Conservation (phyloP, 2,329 filamentous ascomycete species). For the Ascomycota sp. region DNA sequence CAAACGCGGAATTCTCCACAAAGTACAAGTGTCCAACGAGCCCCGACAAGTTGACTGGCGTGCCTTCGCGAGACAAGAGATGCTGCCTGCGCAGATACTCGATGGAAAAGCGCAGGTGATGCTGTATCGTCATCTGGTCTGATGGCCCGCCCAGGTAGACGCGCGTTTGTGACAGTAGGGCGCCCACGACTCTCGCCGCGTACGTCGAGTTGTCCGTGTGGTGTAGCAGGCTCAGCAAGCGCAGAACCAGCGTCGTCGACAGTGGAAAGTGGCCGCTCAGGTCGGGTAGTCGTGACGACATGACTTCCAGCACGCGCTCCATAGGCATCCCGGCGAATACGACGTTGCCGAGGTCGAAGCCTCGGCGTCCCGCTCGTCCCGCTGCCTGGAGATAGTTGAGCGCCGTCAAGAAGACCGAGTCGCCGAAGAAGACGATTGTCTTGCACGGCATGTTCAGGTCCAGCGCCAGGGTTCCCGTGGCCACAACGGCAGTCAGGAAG, state of each 20-base stretch:
- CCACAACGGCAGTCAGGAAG: slow-evolving; percentile 49
- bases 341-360: slow-evolving; percentile 66
- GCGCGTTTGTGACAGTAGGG: slow-evolving; percentile 47
- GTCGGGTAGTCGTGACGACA: slow-evolving; percentile 54
- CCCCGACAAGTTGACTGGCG: slow-evolving; percentile 52
- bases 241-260: slow-evolving; percentile 50
- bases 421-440: slow-evolving; percentile 57
- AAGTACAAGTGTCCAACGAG: slow-evolving; percentile 56
- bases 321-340: slow-evolving; percentile 49
- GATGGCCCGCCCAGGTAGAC: slow-evolving; percentile 51
- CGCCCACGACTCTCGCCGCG: slow-evolving; percentile 39
- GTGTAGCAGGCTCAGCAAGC: slow-evolving; percentile 45
- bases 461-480: slow-evolving; percentile 55
- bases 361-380: slow-evolving; percentile 59
- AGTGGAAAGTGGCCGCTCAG: slow-evolving; percentile 62
- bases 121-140: slow-evolving; percentile 47
- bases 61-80: slow-evolving; percentile 38
- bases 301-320: slow-evolving; percentile 43
- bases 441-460: slow-evolving; percentile 76
- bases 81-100: slow-evolving; percentile 55
- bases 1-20: slow-evolving; percentile 55
- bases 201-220: slow-evolving; percentile 43
- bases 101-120: slow-evolving; percentile 63
- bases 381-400: slow-evolving; percentile 60
- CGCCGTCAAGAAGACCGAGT: slow-evolving; percentile 52